Evolutionary conservation across 495 filamentous ascomycete genomes (phyloP), one percentile per base, ranked within the genome.

Genomic region (Cryomyces minteri): DNA sequence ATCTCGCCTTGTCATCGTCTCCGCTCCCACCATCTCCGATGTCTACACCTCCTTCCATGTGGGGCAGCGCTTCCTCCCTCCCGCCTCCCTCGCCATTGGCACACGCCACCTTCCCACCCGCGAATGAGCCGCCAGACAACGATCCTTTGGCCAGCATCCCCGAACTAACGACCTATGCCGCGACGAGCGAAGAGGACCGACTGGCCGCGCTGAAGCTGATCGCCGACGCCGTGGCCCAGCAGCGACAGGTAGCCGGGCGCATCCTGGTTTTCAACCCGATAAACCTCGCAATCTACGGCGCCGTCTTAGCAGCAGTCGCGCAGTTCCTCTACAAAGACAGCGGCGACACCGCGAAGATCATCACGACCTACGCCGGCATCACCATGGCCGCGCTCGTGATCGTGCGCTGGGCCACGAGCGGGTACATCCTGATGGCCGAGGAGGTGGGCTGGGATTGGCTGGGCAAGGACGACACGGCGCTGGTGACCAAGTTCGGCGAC

Each of bases 141-240:
- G 34, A 8, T n/a, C 37, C 46, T 12, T 8, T 31, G 25, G 25
- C 40, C 18, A 10, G 12, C 46, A 12, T 62, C 47, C 61, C 61
- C 4, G 61, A 59, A 5, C 56, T 62, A 46, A 55, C 49, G 41
- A 60, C 61, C 9, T 53, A 51, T 33, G 59, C 61, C 39, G 51
- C 58, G 6, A 47, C 67, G 5, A 47, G 57, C 14, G 61, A 62
- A n/a, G 62, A 58, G 10, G 68, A 73, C 51, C 74, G 74, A 14
- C 79, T 85, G 48, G 79, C 74, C 2, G 84, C 82, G 6, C 67
- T 92, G 29, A 71, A 83, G 60, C 66, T 88, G 11, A 72, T 83
- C 45, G 72, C 74, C 45, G 67, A 76, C 41, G 71, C 69, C 36
- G 63, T 84, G 43, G 74, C 76, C 10, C 75, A 83, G 51, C 76